A percentile compares a stretch with the other conserved stretches of the same genome.
These are phyloP conservation scores for Pythium oligandrum DNA, from an alignment of 352 stramenopile species.

Conservation along the genomic window DNA sequence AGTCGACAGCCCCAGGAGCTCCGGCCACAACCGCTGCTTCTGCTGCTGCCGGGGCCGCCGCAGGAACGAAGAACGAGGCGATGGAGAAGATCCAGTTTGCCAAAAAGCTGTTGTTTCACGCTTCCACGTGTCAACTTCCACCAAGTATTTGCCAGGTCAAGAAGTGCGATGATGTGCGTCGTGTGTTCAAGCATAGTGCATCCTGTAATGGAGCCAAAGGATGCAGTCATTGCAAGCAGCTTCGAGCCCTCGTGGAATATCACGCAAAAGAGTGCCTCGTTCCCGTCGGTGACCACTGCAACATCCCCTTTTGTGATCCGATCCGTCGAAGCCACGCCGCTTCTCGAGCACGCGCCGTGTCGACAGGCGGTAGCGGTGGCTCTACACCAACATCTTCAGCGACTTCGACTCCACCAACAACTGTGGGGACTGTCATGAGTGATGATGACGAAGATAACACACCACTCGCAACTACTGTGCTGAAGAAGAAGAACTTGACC, in stretches of 20 bases:
- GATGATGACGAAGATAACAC: slow-evolving; percentile 75
- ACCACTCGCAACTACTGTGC: slow-evolving; percentile 58
- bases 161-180: slow-evolving; percentile 81
- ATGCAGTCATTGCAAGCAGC: slow-evolving; percentile 76
- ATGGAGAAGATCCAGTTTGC: slow-evolving; percentile 84
- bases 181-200: slow-evolving; percentile 82
- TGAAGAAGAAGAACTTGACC: slow-evolving; percentile 50
- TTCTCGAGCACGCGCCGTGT: slow-evolving; percentile 13
- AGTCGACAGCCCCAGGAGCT: no score
- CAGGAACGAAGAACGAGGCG: no score
- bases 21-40: no score
- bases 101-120: slow-evolving; percentile 75
- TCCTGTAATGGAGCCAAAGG: slow-evolving; percentile 62
- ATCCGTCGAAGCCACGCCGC: slow-evolving; percentile 57
- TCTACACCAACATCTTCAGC: slow-evolving; percentile 21
- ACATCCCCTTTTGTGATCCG: slow-evolving; percentile 80
- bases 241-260: slow-evolving; percentile 82
- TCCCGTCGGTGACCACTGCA: slow-evolving; percentile 58
- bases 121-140: slow-evolving; percentile 52
- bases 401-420: no score
- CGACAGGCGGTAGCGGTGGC: neutral
- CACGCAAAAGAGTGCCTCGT: slow-evolving; percentile 74
- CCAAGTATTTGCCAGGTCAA: slow-evolving; percentile 76
- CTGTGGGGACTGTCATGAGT: slow-evolving; percentile 22
- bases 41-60: no score